Conservation (phyloP, 2,329 filamentous ascomycete genomes). For the Periconia macrospinosa region DNA sequence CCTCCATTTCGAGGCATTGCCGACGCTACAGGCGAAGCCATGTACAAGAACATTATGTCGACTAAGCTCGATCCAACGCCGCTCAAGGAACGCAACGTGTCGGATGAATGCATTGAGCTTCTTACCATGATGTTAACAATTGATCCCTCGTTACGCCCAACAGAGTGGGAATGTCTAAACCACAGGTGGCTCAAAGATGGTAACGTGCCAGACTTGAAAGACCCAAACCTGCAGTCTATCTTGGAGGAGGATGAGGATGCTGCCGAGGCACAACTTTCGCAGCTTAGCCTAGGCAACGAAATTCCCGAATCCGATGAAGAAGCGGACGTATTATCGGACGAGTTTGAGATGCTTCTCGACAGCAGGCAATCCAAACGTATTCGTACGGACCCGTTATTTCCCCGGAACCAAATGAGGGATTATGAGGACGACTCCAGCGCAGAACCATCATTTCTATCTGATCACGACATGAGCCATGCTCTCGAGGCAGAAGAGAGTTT, state of each 20-base stretch:
- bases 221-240: conserved; percentile 44
- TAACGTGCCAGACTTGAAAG: conserved; percentile 4
- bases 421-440: conserved; percentile 42
- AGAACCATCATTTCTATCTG: conserved; percentile 41
- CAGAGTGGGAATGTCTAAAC: conserved; percentile 67
- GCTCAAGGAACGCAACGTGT: conserved; percentile 62
- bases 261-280: conserved; percentile 43
- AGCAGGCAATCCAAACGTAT: conserved; percentile 49
- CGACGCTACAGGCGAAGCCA: conserved; percentile 74
- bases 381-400: conserved; percentile 43
- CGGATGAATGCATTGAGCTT: conserved; percentile 71
- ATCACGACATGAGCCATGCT: conserved; percentile 25
- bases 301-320: conserved; percentile 31
- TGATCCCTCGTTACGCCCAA: conserved; percentile 77
- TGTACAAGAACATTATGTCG: conserved; percentile 86
- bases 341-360: conserved; percentile 32
- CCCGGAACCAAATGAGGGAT: conserved; percentile 43
- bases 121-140: conserved; percentile 77
- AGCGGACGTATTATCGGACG: conserved; percentile 30
- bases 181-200: conserved; percentile 74
- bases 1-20: conserved; percentile 81
- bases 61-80: conserved; percentile 68
- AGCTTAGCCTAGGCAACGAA: conserved; percentile 57
- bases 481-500: conserved; percentile 29
- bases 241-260: conserved; percentile 63